Conservation (phyloP, 2,329 filamentous ascomycete genomes). For the Magnaporthales sp. region DNA sequence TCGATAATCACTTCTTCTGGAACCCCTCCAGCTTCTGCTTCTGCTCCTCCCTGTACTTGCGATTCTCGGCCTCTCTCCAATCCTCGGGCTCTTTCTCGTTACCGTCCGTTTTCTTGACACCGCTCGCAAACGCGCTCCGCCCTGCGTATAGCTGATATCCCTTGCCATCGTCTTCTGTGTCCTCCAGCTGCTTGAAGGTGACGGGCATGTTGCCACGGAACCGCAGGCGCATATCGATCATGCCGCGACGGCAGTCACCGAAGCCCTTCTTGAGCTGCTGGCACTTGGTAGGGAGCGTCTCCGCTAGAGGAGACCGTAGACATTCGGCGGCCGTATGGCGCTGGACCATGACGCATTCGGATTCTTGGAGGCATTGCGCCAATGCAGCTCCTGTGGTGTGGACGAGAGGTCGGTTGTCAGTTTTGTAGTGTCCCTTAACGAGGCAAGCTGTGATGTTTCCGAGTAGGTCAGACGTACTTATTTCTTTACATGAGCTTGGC, state of each 20-base stretch:
- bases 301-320: slow-evolving; percentile 70
- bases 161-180: slow-evolving; percentile 46
- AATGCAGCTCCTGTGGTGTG: slow-evolving; percentile 67
- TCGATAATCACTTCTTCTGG: slow-evolving; percentile 1
- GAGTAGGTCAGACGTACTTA: slow-evolving; percentile 54
- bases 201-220: slow-evolving; percentile 92
- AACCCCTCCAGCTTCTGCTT: slow-evolving; percentile 11
- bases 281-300: slow-evolving; percentile 78
- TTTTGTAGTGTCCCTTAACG: not conserved
- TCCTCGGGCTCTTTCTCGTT: slow-evolving; percentile 54
- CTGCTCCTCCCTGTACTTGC: slow-evolving; percentile 40
- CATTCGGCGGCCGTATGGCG: slow-evolving; percentile 83
- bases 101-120: slow-evolving; percentile 57
- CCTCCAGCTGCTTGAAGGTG: slow-evolving; percentile 50
- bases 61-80: slow-evolving; percentile 58
- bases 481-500: slow-evolving; percentile 95
- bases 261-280: slow-evolving; percentile 90
- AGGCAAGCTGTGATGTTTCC: not conserved
- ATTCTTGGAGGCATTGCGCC: slow-evolving; percentile 90
- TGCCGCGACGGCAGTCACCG: slow-evolving; percentile 88
- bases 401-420: slow-evolving; percentile 6
- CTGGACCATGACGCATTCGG: slow-evolving; percentile 91
- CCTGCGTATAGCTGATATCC: slow-evolving; percentile 74
- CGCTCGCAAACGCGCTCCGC: slow-evolving; percentile 56
- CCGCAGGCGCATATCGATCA: slow-evolving; percentile 98